Percentiles rank a stretch among this genome's conserved stretches.
phyloP scores from a whole-genome alignment of 371 early-diverging fungal genomes.

The Nematocida ausubeli region DNA sequence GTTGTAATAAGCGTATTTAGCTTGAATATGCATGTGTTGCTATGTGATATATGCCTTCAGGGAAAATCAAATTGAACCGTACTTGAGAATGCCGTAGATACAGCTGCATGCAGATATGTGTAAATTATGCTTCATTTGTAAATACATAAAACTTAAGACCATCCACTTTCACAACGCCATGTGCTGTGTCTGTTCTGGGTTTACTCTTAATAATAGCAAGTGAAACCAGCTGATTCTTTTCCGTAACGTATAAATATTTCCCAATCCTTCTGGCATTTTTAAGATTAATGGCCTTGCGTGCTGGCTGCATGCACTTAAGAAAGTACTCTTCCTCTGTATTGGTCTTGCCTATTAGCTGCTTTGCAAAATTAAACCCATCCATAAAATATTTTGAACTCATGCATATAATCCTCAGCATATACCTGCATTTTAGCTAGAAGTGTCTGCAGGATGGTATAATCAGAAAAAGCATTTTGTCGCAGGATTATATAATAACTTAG shows the following conservation, averaged over 20 bases:
- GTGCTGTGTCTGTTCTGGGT: background rate
- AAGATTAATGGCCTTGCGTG: background rate
- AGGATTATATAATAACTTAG: no score
- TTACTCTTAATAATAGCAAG: slow-evolving; percentile 4
- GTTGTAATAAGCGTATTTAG: no score
- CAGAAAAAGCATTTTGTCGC: background rate
- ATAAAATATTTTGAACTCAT: slow-evolving; percentile 1
- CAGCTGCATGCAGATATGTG: no score
- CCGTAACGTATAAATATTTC: slow-evolving; percentile 5
- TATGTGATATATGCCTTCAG: no score
- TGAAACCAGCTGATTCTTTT: background rate
- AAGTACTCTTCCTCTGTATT: slow-evolving; percentile 3
- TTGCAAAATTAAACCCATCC: slow-evolving; percentile 22
- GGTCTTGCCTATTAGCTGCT: slow-evolving; percentile 3
- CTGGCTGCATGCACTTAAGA: background rate
- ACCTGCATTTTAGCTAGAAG: background rate
- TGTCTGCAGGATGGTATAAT: background rate
- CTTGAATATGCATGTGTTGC: no score
- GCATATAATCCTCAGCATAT: background rate
- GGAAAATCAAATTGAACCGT: no score
- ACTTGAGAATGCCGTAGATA: no score
- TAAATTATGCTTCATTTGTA: background rate
- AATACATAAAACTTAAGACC: slow-evolving; percentile 7
- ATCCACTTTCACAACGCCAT: background rate
- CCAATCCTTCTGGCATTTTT: background rate